These are phyloP conservation scores for Pleurostoma richardsiae DNA, from an alignment of 2,329 filamentous ascomycete genomes.

Conservation along the genomic window DNA sequence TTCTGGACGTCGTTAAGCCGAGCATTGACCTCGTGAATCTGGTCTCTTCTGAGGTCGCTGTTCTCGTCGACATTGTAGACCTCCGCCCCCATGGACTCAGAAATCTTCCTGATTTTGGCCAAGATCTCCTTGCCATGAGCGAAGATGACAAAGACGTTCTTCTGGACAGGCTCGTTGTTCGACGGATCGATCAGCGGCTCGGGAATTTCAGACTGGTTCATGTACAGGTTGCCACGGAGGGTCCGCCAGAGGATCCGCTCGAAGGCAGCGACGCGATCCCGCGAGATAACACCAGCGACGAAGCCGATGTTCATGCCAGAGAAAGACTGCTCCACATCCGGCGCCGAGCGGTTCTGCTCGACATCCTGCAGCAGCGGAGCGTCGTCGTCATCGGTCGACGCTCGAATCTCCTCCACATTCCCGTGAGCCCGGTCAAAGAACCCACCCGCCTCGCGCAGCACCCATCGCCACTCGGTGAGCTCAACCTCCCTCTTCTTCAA, in stretches of 20 bases:
- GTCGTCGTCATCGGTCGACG: slow-evolving; percentile 85
- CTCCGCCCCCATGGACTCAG: slow-evolving; percentile 91
- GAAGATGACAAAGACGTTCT: slow-evolving; percentile 99
- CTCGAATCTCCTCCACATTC: slow-evolving; percentile 92
- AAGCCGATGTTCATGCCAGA: slow-evolving; percentile 99
- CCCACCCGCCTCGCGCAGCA: slow-evolving; percentile 88
- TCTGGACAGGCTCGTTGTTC: slow-evolving; percentile 87
- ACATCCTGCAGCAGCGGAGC: slow-evolving; percentile 90
- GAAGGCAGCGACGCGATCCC: slow-evolving; percentile 90
- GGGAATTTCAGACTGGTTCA: slow-evolving; percentile 99
- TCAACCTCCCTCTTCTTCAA: slow-evolving; percentile 97
- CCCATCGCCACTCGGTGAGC: slow-evolving; percentile 97
- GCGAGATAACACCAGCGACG: slow-evolving; percentile 89
- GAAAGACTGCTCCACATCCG: slow-evolving; percentile 78
- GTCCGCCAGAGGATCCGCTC: slow-evolving; percentile 98
- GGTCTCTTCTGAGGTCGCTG: slow-evolving; percentile 87
- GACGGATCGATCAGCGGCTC: slow-evolving; percentile 87
- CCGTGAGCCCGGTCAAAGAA: slow-evolving; percentile 97
- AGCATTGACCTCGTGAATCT: slow-evolving; percentile 96
- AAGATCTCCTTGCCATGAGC: slow-evolving; percentile 98
- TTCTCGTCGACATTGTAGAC: slow-evolving; percentile 98
- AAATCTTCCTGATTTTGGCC: slow-evolving; percentile 98
- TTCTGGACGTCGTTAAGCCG: slow-evolving; percentile 86
- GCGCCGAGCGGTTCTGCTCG: slow-evolving; percentile 68
- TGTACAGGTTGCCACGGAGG: slow-evolving; percentile 94